Conservation (phyloP, 345 rosid genomes). For the Zanthoxylum bungeanum region DNA sequence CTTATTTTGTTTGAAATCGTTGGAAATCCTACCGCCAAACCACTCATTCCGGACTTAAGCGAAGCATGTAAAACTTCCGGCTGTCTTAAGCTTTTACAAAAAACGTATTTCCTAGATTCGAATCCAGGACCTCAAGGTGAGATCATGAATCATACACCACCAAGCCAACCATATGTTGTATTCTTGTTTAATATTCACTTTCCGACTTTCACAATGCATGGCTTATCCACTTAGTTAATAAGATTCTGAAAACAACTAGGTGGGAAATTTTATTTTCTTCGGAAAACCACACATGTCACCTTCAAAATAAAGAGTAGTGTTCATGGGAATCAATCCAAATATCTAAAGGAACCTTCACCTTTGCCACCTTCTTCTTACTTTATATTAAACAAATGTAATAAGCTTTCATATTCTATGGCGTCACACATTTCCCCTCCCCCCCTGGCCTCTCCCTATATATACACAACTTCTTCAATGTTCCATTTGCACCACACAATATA, state of each 20-base stretch:
- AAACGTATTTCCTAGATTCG: no score
- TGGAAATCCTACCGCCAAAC: no score
- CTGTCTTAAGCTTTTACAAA: no score
- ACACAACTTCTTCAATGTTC: not conserved
- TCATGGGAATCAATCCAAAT: constrained; percentile 28
- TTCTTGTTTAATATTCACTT: constrained; percentile 15
- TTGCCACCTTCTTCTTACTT: constrained; percentile 13
- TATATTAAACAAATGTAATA: constrained; percentile 1
- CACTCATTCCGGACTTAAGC: no score
- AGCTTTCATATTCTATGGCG: not conserved
- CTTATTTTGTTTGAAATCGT: no score
- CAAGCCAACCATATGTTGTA: not conserved
- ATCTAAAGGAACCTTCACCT: constrained; percentile 36
- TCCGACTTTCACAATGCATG: constrained; percentile 24
- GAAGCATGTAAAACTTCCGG: no score
- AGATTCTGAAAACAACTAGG: constrained; percentile 32
- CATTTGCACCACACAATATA: not conserved
- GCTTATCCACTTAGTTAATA: constrained; percentile 20
- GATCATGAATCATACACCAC: no score
- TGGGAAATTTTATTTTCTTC: not conserved
- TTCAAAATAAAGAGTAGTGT: constrained; percentile 24
- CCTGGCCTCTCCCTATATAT: not conserved
- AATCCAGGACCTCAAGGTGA: no score
- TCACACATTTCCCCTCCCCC: constrained; percentile 5
- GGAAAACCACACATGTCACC: constrained; percentile 28